Evolutionary conservation across 345 rosid species (phyloP), one percentile per base, ranked within the genome.

Genomic region (Eucalyptus camaldulensis): DNA sequence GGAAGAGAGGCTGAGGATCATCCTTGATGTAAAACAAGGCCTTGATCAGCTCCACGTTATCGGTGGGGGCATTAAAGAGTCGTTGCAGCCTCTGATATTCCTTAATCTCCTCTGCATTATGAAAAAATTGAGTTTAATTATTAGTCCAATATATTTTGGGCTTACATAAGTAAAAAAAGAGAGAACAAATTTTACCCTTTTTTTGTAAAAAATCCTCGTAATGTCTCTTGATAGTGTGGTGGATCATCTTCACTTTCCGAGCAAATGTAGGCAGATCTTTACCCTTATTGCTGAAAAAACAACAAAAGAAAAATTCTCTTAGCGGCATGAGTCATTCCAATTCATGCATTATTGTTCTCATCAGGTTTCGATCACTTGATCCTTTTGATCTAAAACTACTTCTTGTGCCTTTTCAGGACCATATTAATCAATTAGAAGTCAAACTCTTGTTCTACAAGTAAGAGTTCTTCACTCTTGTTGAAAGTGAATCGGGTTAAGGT

Each of bases 21-120:
- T 93, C 94, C 88, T 93, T 91, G 47, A 90, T 80, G 92, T 90
- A 88, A 49, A 94, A 56, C 87, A 94, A 65, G 27, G 93, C 93
- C 89, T 69, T 91, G 88, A 94, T 92, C 85, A 93, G 58, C 91
- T 69, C 92, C 91, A 90, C 88, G 86, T 93, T 94, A 90, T 93
- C 96, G 15, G 90, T 89, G 13, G 89, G 56, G 49, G 65, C 91
- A 25, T 88, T 88, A 37, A 93, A 88, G 90, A 92, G 86, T 58
- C 53, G 89, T 37, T 54, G 19, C 31, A 92, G 92, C 69, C 90
- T 90, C 86, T 94, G 93, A 54, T 92, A 92, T 6, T 88, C 86
- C 88, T 87, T 91, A 89, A 62, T 91, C 53, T 92, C 93, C 86
- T 89, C 96, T 94, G 92, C 65, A 90, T n/a, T 37, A 17, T 8